These are phyloP conservation scores for Claviceps purpurea DNA, from an alignment of 2,329 filamentous ascomycete species.

Conservation along the genomic window DNA sequence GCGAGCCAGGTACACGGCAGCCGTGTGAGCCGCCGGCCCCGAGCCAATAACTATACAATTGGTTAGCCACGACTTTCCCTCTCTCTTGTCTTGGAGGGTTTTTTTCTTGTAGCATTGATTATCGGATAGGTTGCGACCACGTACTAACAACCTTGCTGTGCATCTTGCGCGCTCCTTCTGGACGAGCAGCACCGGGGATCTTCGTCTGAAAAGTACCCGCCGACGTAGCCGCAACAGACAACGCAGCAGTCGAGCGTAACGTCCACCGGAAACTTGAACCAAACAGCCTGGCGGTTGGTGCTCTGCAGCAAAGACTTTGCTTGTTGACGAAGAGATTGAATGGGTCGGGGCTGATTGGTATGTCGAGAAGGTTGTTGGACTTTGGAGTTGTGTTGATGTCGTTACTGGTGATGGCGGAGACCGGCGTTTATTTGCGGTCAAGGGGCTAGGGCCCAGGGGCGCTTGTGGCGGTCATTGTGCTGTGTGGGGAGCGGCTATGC, in stretches of 20 bases:
- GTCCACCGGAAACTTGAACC: conserved; percentile 67
- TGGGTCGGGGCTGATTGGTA: too few relatives aligned
- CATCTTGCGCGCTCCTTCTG: conserved; percentile 46
- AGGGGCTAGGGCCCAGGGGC: too few relatives aligned
- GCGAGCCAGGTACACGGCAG: conserved; percentile 88
- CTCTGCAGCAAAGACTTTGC: too few relatives aligned
- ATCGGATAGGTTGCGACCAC: conserved; percentile 21
- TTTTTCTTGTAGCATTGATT: not conserved
- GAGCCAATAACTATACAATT: conserved; percentile 60
- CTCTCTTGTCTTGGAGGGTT: not conserved
- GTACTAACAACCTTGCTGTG: conserved; percentile 84
- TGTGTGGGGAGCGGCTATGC: too few relatives aligned
- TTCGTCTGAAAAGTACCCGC: conserved; percentile 35
- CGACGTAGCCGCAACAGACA: conserved; percentile 58
- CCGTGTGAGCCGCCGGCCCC: conserved; percentile 92
- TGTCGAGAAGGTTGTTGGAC: too few relatives aligned
- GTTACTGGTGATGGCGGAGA: too few relatives aligned
- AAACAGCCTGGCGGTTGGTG: conserved; percentile 68
- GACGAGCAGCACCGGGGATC: not conserved
- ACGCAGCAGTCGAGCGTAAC: conserved; percentile 60
- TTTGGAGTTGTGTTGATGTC: too few relatives aligned
- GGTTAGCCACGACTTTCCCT: not conserved
- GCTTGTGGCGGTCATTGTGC: too few relatives aligned
- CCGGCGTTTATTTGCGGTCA: too few relatives aligned
- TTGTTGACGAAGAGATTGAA: too few relatives aligned